Evolutionary conservation across 148 eudicot genomes (phyloP).

Genomic region (Rhododendron molle): DNA sequence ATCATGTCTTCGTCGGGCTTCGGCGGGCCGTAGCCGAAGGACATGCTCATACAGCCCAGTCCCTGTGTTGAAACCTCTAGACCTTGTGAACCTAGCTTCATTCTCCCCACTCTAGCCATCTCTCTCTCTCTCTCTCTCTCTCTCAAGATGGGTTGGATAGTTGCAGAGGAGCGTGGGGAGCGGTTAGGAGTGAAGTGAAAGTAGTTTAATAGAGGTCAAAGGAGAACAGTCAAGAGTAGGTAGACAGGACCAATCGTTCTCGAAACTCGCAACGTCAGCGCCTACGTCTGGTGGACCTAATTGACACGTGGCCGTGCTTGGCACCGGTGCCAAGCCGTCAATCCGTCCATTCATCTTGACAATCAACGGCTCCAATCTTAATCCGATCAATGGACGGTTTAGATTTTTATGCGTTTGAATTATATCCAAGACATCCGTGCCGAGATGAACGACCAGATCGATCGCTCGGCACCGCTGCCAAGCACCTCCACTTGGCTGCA

Average conservation of each 20-base stretch:
- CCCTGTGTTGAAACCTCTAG: slow-evolving; percentile 4
- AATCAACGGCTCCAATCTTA: too few species aligned
- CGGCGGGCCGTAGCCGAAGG: slow-evolving; percentile 1
- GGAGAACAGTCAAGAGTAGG: background rate
- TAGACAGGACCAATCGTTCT: background rate
- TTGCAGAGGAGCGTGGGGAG: background rate
- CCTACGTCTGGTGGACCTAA: background rate
- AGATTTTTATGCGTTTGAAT: too few species aligned
- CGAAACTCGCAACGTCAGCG: background rate
- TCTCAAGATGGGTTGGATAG: background rate
- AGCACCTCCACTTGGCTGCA: too few species aligned
- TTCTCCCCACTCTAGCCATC: background rate
- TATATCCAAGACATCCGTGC: too few species aligned
- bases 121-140: background rate
- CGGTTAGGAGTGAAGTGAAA: background rate
- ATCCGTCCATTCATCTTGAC: too few species aligned
- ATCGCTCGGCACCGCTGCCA: too few species aligned
- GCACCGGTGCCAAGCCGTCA: too few species aligned
- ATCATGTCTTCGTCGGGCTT: slow-evolving; percentile 5
- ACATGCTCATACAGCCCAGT: slow-evolving; percentile 3
- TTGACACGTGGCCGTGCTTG: too few species aligned
- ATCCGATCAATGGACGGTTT: too few species aligned
- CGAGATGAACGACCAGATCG: too few species aligned
- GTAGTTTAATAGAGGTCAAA: too few species aligned
- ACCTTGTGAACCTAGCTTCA: background rate